Evolutionary conservation across 768 basidiomycete species (phyloP), one percentile per base, ranked within the genome.

Genomic region (Rhizopogon vulgaris): DNA sequence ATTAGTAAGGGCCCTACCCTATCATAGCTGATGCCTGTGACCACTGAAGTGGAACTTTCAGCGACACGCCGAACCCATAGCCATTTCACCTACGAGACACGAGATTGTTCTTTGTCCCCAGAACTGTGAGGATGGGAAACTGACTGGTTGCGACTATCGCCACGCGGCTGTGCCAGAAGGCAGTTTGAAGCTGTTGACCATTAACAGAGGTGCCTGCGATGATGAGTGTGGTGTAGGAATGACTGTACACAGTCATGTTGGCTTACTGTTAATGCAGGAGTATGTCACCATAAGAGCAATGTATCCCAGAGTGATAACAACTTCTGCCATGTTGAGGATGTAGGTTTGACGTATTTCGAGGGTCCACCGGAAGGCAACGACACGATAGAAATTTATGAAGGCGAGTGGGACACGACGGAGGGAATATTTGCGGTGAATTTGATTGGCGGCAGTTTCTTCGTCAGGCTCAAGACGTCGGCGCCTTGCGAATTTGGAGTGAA

Each of bases 41-140:
- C 18, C 22, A 63, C 58, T 63, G 15, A 8, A 24, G 15, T 5
- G 6, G 12, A 52, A 43, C 24, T n/a, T 28, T 49, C 36, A 38
- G 24, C 1, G 22, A 25, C 12, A n/a, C 4, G 1, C 32, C 9
- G 24, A 6, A 37, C 50, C 1, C 22, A 11, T 18, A 41, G 11
- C 38, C 22, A n/a, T 5, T 6, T 10, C 39, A 52, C 60, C n/a
- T 34, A 62, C 60, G 14, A 1, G 60, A 60, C 24, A 62, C 37
- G 9, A 62, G 7, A n/a, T 63, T 63, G 58, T 78, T 77, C 60
- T 76, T 78, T 37, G 69, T 72, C 1, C 73, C 74, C 6, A 78
- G 65, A 11, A 70, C 67, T 3, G 73, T 67, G 49, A 77, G 64
- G 27, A 78, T 59, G 2, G 71, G 70, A 12, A 71, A 57, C 53